These are phyloP conservation scores for Candida anglica DNA, from an alignment of 805 yeast species.

Conservation along the genomic window DNA sequence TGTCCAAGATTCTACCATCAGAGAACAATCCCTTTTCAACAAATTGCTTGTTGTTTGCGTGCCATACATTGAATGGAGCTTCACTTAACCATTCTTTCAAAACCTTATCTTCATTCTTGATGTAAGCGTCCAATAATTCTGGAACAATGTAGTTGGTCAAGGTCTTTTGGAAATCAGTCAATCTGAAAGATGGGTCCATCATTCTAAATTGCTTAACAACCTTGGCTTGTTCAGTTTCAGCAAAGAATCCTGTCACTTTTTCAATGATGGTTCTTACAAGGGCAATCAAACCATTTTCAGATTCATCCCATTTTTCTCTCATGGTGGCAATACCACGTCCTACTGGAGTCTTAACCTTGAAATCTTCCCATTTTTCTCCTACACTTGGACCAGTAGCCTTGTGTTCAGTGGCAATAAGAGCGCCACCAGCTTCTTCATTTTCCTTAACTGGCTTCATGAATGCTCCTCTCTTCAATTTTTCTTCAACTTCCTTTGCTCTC, in stretches of 20 bases:
- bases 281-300: constrained; percentile 86
- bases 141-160: constrained; percentile 92
- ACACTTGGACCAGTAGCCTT: constrained; percentile 68
- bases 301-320: constrained; percentile 82
- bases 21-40: constrained; percentile 87
- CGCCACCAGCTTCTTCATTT: constrained; percentile 78
- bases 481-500: constrained; percentile 49
- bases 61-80: constrained; percentile 93
- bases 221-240: constrained; percentile 94
- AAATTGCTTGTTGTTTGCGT: constrained; percentile 88
- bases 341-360: constrained; percentile 61
- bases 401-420: constrained; percentile 76
- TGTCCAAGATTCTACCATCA: constrained; percentile 88
- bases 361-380: constrained; percentile 62
- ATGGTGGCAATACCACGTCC: constrained; percentile 63
- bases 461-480: constrained; percentile 54
- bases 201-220: constrained; percentile 82
- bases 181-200: constrained; percentile 85
- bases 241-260: constrained; percentile 82
- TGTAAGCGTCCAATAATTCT: constrained; percentile 92
- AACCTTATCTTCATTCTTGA: constrained; percentile 80
- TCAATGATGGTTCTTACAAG: constrained; percentile 74
- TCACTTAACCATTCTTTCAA: constrained; percentile 92
- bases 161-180: constrained; percentile 74
- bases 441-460: constrained; percentile 67